phyloP scores from a whole-genome alignment of 2,329 filamentous ascomycete species.

The Penicillium occitanis region DNA sequence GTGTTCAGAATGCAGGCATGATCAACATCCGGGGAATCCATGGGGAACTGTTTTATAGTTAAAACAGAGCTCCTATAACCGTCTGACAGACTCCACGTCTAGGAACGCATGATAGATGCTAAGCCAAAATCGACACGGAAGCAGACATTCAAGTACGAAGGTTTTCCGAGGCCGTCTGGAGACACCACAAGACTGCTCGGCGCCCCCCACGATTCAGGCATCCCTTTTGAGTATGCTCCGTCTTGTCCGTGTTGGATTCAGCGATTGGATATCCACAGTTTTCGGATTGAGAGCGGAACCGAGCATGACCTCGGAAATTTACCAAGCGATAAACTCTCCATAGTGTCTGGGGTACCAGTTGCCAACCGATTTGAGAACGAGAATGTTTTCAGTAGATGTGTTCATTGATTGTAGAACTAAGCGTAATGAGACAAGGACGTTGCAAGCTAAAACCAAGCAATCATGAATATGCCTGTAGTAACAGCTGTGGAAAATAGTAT shows the following conservation, averaged over 20 bases:
- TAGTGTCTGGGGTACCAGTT: not conserved
- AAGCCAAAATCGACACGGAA: not conserved
- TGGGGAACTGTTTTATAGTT: slow-evolving; percentile 2
- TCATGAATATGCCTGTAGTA: not conserved
- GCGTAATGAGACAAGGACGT: not conserved
- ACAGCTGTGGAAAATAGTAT: not conserved
- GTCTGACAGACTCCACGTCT: not conserved
- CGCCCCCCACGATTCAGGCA: not conserved
- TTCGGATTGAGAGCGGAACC: not conserved
- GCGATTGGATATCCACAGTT: not conserved
- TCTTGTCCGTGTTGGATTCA: not conserved
- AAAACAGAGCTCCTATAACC: not conserved
- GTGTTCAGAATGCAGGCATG: not conserved
- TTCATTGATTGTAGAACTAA: not conserved
- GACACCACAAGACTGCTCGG: not conserved
- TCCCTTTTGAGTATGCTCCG: not conserved
- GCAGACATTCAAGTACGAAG: not conserved
- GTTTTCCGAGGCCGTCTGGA: not conserved
- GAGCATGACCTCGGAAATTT: not conserved
- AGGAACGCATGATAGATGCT: not conserved
- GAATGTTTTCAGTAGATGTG: not conserved
- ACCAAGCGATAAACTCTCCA: not conserved
- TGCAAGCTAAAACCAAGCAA: not conserved
- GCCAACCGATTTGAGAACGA: not conserved
- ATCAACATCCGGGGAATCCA: not conserved